Evolutionary conservation across 2,329 filamentous ascomycete genomes (phyloP).

Genomic region (Alternaria brassicae): DNA sequence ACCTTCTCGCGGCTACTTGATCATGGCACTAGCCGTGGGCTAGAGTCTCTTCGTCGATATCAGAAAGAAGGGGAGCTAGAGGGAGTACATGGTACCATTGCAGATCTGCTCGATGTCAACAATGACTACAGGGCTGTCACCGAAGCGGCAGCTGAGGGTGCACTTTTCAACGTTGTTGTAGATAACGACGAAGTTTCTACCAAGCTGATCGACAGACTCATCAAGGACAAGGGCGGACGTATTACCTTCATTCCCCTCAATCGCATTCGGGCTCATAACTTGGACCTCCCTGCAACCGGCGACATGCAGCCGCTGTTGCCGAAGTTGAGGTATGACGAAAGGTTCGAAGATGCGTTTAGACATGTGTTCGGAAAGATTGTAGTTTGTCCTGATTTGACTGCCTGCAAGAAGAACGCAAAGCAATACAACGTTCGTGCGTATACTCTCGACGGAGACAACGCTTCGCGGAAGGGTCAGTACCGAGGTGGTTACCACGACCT

Average conservation of each 20-base stretch:
- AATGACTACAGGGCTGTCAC: conserved; percentile 87
- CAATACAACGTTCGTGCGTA: conserved; percentile 93
- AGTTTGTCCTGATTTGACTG: conserved; percentile 86
- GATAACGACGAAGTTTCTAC: conserved; percentile 90
- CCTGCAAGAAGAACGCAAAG: conserved; percentile 89
- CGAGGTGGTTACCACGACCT: conserved; percentile 94
- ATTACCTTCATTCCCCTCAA: conserved; percentile 95
- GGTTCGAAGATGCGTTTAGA: conserved; percentile 84
- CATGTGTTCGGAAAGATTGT: conserved; percentile 97
- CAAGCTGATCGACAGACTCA: conserved; percentile 77
- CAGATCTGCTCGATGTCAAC: conserved; percentile 87
- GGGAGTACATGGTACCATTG: conserved; percentile 90
- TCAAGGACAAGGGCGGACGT: conserved; percentile 80
- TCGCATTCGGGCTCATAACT: conserved; percentile 72
- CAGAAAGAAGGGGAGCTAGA: conserved; percentile 80
- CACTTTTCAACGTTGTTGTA: conserved; percentile 94
- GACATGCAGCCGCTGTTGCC: conserved; percentile 88
- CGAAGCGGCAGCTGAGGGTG: conserved; percentile 90
- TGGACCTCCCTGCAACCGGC: conserved; percentile 81
- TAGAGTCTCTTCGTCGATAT: conserved; percentile 84
- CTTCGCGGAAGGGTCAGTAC: conserved; percentile 93
- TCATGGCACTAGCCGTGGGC: conserved; percentile 80
- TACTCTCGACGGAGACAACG: conserved; percentile 91
- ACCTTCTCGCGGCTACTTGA: conserved; percentile 87
- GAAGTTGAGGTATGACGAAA: conserved; percentile 79